A percentile compares a stretch with the other conserved stretches of the same genome.
phyloP scores from a whole-genome alignment of 108 stramenopile genomes.

The Pseudonitzschia delicatissima region DNA sequence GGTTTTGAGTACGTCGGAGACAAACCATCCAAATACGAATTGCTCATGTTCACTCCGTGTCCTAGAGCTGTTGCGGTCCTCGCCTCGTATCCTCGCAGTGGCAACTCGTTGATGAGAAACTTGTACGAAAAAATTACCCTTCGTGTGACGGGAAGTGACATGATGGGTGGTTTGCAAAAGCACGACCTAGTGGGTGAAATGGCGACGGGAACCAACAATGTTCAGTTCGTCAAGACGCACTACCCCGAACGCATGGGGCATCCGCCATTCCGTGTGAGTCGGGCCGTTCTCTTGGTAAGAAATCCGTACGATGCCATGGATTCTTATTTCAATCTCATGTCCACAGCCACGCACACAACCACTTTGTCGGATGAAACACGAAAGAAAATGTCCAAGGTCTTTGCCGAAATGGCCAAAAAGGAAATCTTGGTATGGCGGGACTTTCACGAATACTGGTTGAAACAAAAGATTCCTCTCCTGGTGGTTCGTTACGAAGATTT shows the following conservation, averaged over 20 bases:
- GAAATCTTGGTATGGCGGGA: constrained; percentile 63
- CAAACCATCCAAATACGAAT: constrained; percentile 33
- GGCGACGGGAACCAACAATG: constrained; percentile 61
- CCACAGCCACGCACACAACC: constrained; percentile 84
- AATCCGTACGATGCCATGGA: constrained; percentile 95
- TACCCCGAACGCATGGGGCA: constrained; percentile 85
- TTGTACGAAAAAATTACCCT: constrained; percentile 69
- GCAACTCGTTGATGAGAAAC: constrained; percentile 77
- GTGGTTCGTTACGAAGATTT: constrained; percentile 71
- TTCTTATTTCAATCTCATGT: constrained; percentile 91
- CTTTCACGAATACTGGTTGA: constrained; percentile 67
- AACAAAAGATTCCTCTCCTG: constrained; percentile 52
- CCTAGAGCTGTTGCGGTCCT: constrained; percentile 61
- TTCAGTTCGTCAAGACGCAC: constrained; percentile 91
- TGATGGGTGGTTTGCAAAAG: constrained; percentile 72
- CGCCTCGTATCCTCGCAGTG: constrained; percentile 81
- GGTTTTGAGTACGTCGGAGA: background rate
- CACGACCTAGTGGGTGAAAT: constrained; percentile 79
- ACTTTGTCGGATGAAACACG: constrained; percentile 51
- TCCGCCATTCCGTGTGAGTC: constrained; percentile 45
- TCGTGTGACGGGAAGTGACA: constrained; percentile 90
- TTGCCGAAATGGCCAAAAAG: constrained; percentile 59
- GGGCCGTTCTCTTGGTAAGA: constrained; percentile 81
- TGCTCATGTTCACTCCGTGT: constrained; percentile 60
- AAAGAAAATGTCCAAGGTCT: constrained; percentile 37